Conservation (phyloP, 768 basidiomycete species). For the Candolleomyces aberdarensis region DNA sequence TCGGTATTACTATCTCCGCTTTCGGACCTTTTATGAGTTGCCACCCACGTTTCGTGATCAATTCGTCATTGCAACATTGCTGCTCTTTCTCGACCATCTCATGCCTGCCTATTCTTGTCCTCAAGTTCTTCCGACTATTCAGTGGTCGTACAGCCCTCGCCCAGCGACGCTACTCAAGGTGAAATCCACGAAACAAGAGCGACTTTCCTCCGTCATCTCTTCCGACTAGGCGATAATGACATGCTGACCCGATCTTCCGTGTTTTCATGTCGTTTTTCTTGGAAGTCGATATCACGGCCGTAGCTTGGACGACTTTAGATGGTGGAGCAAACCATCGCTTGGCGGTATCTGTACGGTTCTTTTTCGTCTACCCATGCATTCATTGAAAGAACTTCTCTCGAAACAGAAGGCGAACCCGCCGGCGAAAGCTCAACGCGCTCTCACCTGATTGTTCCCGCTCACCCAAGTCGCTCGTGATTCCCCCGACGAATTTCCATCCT, state of each 20-base stretch:
- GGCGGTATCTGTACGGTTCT: too few relatives aligned
- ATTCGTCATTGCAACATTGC: too few relatives aligned
- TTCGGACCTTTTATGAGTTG: too few relatives aligned
- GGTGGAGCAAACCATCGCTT: too few relatives aligned
- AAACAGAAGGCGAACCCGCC: not conserved
- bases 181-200: not conserved
- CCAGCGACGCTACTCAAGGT: not conserved
- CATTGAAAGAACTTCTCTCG: not conserved
- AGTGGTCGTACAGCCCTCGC: not conserved
- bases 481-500: not conserved
- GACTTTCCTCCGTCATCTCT: constrained; percentile 1
- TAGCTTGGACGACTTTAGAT: too few relatives aligned
- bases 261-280: too few relatives aligned
- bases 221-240: not conserved
- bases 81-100: not conserved
- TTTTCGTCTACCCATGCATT: too few relatives aligned
- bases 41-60: too few relatives aligned
- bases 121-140: not conserved
- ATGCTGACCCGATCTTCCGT: too few relatives aligned
- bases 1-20: not conserved
- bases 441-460: not conserved
- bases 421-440: not conserved
- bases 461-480: not conserved
- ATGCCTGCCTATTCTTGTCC: not conserved
- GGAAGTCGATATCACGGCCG: too few relatives aligned